Base-by-base conservation (phyloP, 2,329 filamentous ascomycete species). In the Coniella vitis region DNA sequence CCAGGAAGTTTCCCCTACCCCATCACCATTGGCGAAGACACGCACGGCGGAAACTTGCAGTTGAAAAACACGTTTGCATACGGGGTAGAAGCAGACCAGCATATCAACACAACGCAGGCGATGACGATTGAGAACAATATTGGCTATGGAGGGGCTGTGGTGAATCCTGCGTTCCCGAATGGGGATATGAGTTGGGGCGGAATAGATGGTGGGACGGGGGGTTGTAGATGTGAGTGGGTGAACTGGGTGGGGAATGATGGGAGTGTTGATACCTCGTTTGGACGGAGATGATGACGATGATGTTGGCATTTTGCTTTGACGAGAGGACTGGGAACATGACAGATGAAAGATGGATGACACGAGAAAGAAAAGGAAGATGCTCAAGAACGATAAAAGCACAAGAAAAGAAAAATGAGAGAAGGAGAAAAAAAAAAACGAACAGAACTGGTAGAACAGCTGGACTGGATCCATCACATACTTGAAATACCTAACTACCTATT, bases 1-100 rank as follows among this genome's bases (percentile, higher is more conserved):
- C 79, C 79, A 0, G 80, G 79, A 7, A 76, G 75, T 4, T 81
- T 84, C 64, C 81, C 81, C 2, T 84, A 82, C 55, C 81, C 81
- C 0, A 70, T 82, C 37, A 83, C 79, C 4, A 62, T 84, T 38
- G 75, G 72, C 16, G 69, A 76, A 53, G 81, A 85, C 61, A 77
- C 78, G 39, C 81, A 85, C 58, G 81, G 81, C 36, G 81, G 81
- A 13, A 61, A 78, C 57, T 63, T 67, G 7, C 57, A 58, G 12
- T 63, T 63, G 55, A 84, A 84, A 65, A 67, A 74, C 37, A 65
- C 76, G 2, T 83, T 75, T 65, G 69, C 71, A 41, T 76, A 78
- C 61, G 65, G 64, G 3, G 70, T 84, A 49, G 63, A 74, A 42
- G 65, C 69, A 21, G 60, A 71, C 21, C 68, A 73, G 58, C 60